Base-by-base conservation (phyloP, 2,329 filamentous ascomycete genomes). In the Talaromyces atroroseus region DNA sequence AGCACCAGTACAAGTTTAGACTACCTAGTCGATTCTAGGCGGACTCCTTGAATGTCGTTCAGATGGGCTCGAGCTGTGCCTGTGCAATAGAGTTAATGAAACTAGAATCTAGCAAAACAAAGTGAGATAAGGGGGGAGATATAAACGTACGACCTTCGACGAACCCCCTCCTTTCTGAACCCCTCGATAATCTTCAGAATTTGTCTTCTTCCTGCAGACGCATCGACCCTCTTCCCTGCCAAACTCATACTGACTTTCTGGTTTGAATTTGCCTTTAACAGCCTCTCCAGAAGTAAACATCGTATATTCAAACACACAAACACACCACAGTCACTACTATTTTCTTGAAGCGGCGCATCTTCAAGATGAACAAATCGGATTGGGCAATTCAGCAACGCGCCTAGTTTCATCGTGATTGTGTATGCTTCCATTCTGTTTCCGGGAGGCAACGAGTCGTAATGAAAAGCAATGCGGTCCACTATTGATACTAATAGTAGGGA, bases 231-330 rank as follows among this genome's bases (percentile, higher is more conserved):
- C 69, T 90, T 91, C 23, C 89, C 89, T 5, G 82, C 85, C 82
- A 97, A 88, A 67, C 89, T 94, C 94, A 99, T 97, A 60, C 86
- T 92, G 12, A 97, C 88, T 75, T 95, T 96, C 71, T 92, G 85
- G 60, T 84, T 83, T 2, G 88, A 86, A 67, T 90, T 88, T 8
- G 89, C 90, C 62, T 82, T 83, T 57, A 99, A 76, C 23, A 99
- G 78, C 57, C 89, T 80, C 73, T 91, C 92, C 51, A 96, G 79
- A 18, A 99, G 80, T n/a, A 99, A 76, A 74, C 96, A 89, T 49
- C 91, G 85, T 92, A 99, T 99, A 60, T 92, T 82, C 62, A 97
- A 82, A 71, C 94, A 97, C 2, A 99, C 94, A 71, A 92, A 97
- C 0, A 99, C 90, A 18, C 94, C 94, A 65, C 94, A 99, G 73